A percentile compares a stretch with the other conserved stretches of the same genome.
phyloP scores from a whole-genome alignment of 169 alveolate species.

The Plasmodium falciparum region DNA sequence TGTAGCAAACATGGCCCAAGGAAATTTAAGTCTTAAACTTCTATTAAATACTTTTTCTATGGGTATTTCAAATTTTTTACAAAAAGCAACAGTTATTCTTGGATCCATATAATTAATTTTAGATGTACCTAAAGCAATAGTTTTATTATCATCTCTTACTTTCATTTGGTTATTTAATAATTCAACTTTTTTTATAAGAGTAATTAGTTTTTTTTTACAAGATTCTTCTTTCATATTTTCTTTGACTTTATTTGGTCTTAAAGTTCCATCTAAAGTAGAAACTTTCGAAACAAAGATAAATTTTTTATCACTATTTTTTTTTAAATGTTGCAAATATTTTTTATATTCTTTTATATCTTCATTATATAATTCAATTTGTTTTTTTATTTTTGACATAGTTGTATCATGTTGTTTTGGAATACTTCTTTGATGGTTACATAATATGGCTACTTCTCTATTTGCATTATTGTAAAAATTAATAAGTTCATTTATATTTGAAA shows the following conservation, averaged over 20 bases:
- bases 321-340: slow-evolving; percentile 87
- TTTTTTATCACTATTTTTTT: slow-evolving; percentile 81
- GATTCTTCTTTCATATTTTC: slow-evolving; percentile 77
- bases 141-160: slow-evolving; percentile 96
- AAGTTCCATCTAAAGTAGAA: slow-evolving; percentile 74
- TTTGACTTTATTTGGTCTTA: slow-evolving; percentile 75
- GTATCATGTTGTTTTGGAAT: slow-evolving; percentile 96
- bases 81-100: slow-evolving; percentile 97
- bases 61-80: slow-evolving; percentile 96
- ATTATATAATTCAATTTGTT: slow-evolving; percentile 87
- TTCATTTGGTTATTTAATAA: slow-evolving; percentile 86
- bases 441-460: slow-evolving; percentile 97
- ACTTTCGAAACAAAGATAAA: slow-evolving; percentile 76
- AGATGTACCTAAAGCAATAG: slow-evolving; percentile 98
- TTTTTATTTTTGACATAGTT: slow-evolving; percentile 93
- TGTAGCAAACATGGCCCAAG: slow-evolving; percentile 99
- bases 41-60: slow-evolving; percentile 97
- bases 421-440: slow-evolving; percentile 97
- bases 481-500: slow-evolving; percentile 90
- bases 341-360: slow-evolving; percentile 91
- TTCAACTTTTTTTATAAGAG: slow-evolving; percentile 67
- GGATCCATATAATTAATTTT: slow-evolving; percentile 99
- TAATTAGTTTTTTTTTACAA: slow-evolving; percentile 79
- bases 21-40: slow-evolving; percentile 93
- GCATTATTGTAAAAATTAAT: slow-evolving; percentile 97